Evolutionary conservation across 257 asterid genomes (phyloP), one percentile per base, ranked within the genome.

Genomic region (Lycium barbarum): DNA sequence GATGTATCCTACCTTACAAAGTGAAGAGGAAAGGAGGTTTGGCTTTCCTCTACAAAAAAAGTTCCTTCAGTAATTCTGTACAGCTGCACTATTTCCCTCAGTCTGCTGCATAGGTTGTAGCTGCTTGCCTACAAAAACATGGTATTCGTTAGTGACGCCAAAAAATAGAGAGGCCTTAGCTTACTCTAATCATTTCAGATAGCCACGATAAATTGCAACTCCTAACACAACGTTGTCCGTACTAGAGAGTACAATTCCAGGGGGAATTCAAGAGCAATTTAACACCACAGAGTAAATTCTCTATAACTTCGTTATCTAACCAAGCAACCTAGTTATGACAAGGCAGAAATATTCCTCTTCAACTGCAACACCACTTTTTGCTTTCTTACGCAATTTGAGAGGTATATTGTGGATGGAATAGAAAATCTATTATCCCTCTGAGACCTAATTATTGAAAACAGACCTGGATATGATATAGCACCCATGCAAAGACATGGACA

Each of bases 401-500:
- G 82, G 82, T 78, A 53, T 26, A 76, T 8, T 15, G 26, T 53
- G 18, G 65, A 53, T 76, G 45, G 26, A 76, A 26, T 76, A 76
- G 45, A 76, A 26, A 51, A 33, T 76, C 43, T 76, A 51, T 26
- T 76, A 7, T 76, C 45, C 22, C 82, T 51, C 20, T 76, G 47
- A 51, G 45, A 53, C 82, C 65, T 78, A 78, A 53, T 53, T 51
- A 78, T 51, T 14, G 82, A 51, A 78, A 78, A 26, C 65, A 78
- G 22, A 51, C 81, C 63, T 12, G 81, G 62, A 76, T 76, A 76
- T 51, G 65, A 51, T 22, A 51, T 14, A 51, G 15, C 26, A 14
- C 20, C 35, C 81, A 51, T 20, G n/a, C 15, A 74, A 74, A 68
- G 85, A 85, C 72, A 53, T 72, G n/a, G 74, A 73, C 74, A 83